Percentiles rank a stretch among this genome's conserved stretches.
Conservation (phyloP, 2,329 filamentous ascomycete species). For the Pseudogymnoascus sp. region DNA sequence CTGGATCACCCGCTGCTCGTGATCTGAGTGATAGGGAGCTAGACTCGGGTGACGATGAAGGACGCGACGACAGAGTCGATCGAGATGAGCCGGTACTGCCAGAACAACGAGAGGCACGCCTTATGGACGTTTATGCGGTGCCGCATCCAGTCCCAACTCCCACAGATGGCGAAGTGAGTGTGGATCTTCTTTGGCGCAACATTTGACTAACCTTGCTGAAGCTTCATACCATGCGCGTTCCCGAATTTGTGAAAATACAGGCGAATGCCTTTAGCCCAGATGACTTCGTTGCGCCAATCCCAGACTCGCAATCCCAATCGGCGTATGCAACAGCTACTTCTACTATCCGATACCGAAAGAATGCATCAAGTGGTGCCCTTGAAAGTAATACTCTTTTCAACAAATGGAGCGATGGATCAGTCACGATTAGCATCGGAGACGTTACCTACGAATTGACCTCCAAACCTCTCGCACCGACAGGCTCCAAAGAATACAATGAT, state of each 20-base stretch:
- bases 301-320: constrained; percentile 42
- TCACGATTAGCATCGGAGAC: constrained; percentile 66
- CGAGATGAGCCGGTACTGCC: constrained; percentile 35
- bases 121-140: constrained; percentile 56
- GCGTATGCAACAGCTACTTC: constrained; percentile 50
- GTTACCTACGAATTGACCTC: constrained; percentile 68
- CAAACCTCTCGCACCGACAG: constrained; percentile 57
- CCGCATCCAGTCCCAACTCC: constrained; percentile 64
- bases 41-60: constrained; percentile 54
- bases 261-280: constrained; percentile 58
- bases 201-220: constrained; percentile 28
- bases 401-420: constrained; percentile 70
- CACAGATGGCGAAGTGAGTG: constrained; percentile 56
- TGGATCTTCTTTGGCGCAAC: constrained; percentile 20
- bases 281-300: constrained; percentile 56
- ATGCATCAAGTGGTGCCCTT: constrained; percentile 54
- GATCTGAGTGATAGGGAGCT: constrained; percentile 52
- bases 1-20: constrained; percentile 20
- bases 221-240: constrained; percentile 64
- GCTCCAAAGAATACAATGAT: constrained; percentile 50
- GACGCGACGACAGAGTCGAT: constrained; percentile 47
- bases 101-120: constrained; percentile 37
- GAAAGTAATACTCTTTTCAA: constrained; percentile 69
- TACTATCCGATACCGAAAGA: constrained; percentile 61
- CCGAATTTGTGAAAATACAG: constrained; percentile 62